Evolutionary conservation across 169 alveolate species (phyloP), one percentile per base, ranked within the genome.

Genomic region (Cryptosporidium tyzzeri): DNA sequence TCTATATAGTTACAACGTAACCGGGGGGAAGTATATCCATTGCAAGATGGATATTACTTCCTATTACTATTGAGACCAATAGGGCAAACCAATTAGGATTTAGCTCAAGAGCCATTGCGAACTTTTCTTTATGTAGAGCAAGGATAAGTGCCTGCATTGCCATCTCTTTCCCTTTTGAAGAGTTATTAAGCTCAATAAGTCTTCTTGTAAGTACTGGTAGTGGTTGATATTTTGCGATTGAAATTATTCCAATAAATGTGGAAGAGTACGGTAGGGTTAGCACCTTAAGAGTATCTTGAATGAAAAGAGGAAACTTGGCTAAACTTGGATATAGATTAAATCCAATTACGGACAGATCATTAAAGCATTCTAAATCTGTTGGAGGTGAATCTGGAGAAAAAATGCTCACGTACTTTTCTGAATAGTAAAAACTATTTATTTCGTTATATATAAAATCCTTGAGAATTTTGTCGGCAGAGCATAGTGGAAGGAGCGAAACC

Each of bases 1-100:
- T 48, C 23, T 48, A 48, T 48, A 21, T n/a, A 6, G 67, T 45
- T 53, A 73, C 21, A 53, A 73, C 33, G 18, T 37, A 73, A n/a
- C 86, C 86, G 1, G 86, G 86, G 6, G 45, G 45, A 9, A 73
- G 58, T 10, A 73, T 73, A 58, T 73, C 71, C 55, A 73, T 55
- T 35, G 86, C 71, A 37, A 73, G 71, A 58, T 55, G 71, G 31
- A 55, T n/a, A 39, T 16, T 55, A 44, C 41, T 59, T 16, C 86
- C 86, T 0, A 55, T 35, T 4, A 45, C 58, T 37, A 59, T 58
- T 26, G 86, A 59, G 35, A 37, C 55, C 21, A 73, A 45, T 31
- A 59, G 48, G 21, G 71, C 86, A 45, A 53, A 73, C 86, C 86
- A 73, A 39, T 73, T 73, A n/a, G 26, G 35, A 26, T 58, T 44